Base-by-base conservation (phyloP, 2,329 filamentous ascomycete genomes). In the Didymellaceae sp. region DNA sequence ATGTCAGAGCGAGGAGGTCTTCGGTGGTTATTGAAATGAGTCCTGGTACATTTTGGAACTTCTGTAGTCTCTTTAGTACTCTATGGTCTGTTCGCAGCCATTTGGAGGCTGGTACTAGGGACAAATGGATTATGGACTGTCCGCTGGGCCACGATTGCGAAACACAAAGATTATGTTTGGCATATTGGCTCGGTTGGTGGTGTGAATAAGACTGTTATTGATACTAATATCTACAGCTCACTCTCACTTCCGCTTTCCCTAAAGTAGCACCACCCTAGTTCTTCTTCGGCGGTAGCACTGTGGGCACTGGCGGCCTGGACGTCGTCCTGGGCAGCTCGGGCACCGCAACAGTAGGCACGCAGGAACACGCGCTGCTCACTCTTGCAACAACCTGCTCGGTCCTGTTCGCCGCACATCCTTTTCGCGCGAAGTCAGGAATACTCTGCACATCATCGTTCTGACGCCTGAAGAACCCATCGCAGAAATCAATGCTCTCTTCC, bases 301-400 rank as follows among this genome's bases (percentile, higher is more conserved):
- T 66, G 42, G 63, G 63, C 38, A 66, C 61, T 21, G 61, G 59
- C 13, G 50, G 49, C 28, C 63, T 52, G 31, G 45, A 60, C 10
- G 61, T 66, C 17, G 62, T 66, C 42, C 61, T 46, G 5, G 63
- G 62, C 31, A 66, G 45, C 48, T 65, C 58, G 0, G 59, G 62
- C 6, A 66, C 63, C 8, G 58, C 47, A 9, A 39, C 48, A 1
- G 63, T 66, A 20, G 63, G 62, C 39, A 65, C 48, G 45, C 59
- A 65, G 8, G 53, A 57, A 49, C 61, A 66, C 14, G 63, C 62
- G 32, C 61, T 64, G 33, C 63, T 66, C 24, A 65, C 62, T 26
- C 48, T 50, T 2, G 62, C 62, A 33, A 65, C 55, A 7, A 53
- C 50, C 17, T 55, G 48, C 18, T 54, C 46, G 0, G 47, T 51